A percentile compares a stretch with the other conserved stretches of the same genome.
These are phyloP conservation scores for Komagataella kurtzmanii DNA, from an alignment of 805 yeast species.

Conservation along the genomic window DNA sequence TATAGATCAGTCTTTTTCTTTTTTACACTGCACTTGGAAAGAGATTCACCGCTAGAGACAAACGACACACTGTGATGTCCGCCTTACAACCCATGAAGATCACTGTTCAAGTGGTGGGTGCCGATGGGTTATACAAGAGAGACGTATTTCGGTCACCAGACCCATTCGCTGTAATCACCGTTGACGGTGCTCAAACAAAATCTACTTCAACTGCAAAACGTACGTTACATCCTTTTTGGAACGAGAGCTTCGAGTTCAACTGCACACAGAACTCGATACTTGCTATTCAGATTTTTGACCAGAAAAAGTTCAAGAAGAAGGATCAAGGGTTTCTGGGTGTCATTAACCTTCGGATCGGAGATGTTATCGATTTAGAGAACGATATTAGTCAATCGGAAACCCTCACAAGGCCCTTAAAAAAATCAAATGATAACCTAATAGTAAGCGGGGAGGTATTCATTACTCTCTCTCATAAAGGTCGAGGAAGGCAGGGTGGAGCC, in stretches of 20 bases:
- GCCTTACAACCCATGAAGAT: slow-evolving; percentile 13
- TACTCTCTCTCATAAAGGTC: slow-evolving; percentile 40
- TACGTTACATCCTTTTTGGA: slow-evolving; percentile 96
- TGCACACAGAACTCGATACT: slow-evolving; percentile 72
- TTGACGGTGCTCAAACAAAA: slow-evolving; percentile 95
- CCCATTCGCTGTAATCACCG: slow-evolving; percentile 94
- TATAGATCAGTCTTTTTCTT: background rate
- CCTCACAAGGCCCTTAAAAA: slow-evolving; percentile 81
- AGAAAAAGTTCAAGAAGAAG: slow-evolving; percentile 92
- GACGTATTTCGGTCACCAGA: slow-evolving; percentile 95
- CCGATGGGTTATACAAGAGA: slow-evolving; percentile 89
- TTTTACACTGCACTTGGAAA: background rate
- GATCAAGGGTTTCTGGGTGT: slow-evolving; percentile 98
- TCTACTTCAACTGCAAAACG: slow-evolving; percentile 89
- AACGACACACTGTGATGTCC: background rate
- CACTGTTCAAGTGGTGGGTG: slow-evolving; percentile 77
- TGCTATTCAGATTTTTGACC: slow-evolving; percentile 92
- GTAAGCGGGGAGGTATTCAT: slow-evolving; percentile 90
- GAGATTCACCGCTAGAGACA: background rate
- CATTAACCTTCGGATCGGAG: slow-evolving; percentile 81
- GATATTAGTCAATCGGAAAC: slow-evolving; percentile 54
- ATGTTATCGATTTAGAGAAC: slow-evolving; percentile 55
- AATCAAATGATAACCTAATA: slow-evolving; percentile 80
- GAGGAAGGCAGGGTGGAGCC: slow-evolving; percentile 3
- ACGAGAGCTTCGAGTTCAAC: slow-evolving; percentile 74